phyloP scores from a whole-genome alignment of 1,284 basidiomycete species.

The Fomitopsis betulina region DNA sequence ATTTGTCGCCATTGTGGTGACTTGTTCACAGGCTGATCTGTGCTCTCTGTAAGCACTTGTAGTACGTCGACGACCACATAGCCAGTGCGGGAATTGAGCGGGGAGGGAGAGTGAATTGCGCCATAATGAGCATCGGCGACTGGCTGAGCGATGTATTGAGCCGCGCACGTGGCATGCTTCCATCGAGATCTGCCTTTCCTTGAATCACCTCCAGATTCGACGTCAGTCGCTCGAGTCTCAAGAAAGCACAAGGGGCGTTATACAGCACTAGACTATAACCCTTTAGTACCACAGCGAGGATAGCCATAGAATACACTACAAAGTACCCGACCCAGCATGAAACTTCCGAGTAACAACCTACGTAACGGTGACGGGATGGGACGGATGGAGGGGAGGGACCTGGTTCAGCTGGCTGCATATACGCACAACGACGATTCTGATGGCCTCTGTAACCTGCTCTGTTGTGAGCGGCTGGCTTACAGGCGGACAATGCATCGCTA shows the following conservation, averaged over 20 bases:
- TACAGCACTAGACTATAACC: neutral
- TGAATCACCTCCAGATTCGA: neutral
- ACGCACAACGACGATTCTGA: conserved; percentile 56
- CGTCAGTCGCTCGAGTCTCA: neutral
- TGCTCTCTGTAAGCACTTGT: neutral
- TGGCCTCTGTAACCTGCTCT: conserved; percentile 61
- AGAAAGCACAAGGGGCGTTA: neutral
- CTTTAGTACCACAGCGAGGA: neutral
- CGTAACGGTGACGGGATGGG: too few species aligned
- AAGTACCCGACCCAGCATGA: neutral
- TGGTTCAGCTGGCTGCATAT: conserved; percentile 35
- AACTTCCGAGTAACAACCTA: neutral
- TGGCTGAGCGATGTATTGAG: neutral
- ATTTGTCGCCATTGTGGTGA: conserved; percentile 68
- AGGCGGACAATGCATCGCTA: conserved; percentile 72
- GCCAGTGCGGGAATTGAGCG: neutral
- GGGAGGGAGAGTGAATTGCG: conserved; percentile 9
- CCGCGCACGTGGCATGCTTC: conserved; percentile 17
- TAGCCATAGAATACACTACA: neutral
- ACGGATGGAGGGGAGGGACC: neutral
- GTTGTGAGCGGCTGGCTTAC: conserved; percentile 55
- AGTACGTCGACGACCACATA: neutral
- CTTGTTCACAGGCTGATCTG: neutral
- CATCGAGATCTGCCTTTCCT: neutral
- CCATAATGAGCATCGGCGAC: conserved; percentile 11